Conservation (phyloP, 345 rosid species). For the Bruguiera gymnorhiza region DNA sequence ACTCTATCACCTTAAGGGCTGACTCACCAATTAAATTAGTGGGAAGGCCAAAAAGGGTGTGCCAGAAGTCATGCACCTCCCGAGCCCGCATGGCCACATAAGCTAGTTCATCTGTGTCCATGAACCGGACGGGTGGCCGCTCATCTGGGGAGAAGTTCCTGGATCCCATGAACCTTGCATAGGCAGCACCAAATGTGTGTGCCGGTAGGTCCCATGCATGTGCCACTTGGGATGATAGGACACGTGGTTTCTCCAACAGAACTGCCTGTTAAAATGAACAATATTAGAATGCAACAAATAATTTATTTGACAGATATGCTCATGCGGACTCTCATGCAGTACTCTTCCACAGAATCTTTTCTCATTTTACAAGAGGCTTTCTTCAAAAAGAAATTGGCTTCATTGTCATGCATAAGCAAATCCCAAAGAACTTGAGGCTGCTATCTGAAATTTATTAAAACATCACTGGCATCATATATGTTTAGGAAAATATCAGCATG, state of each 20-base stretch:
- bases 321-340: neutral
- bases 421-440: too few relatives aligned
- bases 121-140: conserved; percentile 71
- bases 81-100: conserved; percentile 68
- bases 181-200: conserved; percentile 78
- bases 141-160: conserved; percentile 75
- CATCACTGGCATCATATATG: too few relatives aligned
- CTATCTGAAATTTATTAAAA: too few relatives aligned
- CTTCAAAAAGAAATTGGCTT: too few relatives aligned
- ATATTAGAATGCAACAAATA: neutral
- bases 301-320: neutral
- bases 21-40: conserved; percentile 73
- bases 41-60: conserved; percentile 64
- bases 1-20: conserved; percentile 70
- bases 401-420: too few relatives aligned
- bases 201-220: conserved; percentile 74
- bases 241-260: conserved; percentile 62
- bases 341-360: neutral
- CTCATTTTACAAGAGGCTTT: too few relatives aligned
- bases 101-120: conserved; percentile 73
- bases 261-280: conserved; percentile 38
- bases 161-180: conserved; percentile 85
- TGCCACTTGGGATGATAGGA: conserved; percentile 53
- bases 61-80: conserved; percentile 83
- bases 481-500: too few relatives aligned